Percentiles rank a stretch among this genome's conserved stretches.
These are phyloP conservation scores for Biancaea sappan DNA, from an alignment of 306 rosid genomes.

Conservation along the genomic window DNA sequence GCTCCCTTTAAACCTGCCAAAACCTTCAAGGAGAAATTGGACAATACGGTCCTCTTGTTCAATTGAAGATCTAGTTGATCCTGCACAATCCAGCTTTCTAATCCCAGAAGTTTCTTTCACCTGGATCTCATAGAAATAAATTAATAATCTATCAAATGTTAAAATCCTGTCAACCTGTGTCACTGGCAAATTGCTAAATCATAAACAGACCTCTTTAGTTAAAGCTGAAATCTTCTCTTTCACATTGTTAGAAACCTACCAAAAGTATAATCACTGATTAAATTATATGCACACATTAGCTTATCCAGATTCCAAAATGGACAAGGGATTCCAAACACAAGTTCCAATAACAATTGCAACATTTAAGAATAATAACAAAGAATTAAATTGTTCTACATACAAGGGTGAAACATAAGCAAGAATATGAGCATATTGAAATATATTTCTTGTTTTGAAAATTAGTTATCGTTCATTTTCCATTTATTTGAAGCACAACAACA, in stretches of 20 bases:
- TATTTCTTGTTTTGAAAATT: not conserved
- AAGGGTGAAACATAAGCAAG: not conserved
- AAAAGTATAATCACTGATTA: constrained; percentile 26
- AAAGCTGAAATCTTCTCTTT: constrained; percentile 87
- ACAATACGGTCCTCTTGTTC: no score
- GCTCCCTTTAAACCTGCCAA: not conserved
- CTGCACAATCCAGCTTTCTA: constrained; percentile 65
- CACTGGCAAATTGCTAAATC: constrained; percentile 15
- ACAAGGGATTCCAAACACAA: constrained; percentile 7
- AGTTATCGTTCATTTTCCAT: constrained; percentile 5
- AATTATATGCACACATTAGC: constrained; percentile 23
- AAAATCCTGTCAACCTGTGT: constrained; percentile 27
- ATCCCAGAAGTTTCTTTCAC: constrained; percentile 74
- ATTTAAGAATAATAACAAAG: not conserved
- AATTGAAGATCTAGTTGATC: constrained; percentile 54
- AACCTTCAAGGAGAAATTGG: no score
- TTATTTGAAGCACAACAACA: constrained; percentile 8
- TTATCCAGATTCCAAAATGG: constrained; percentile 20
- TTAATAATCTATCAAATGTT: constrained; percentile 16
- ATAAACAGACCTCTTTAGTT: constrained; percentile 69
- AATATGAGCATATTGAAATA: not conserved
- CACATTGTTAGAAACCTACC: constrained; percentile 77
- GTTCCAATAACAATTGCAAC: constrained; percentile 11
- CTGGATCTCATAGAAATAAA: constrained; percentile 44
- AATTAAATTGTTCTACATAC: not conserved